These are phyloP conservation scores for Paraphoma sp. DNA, from an alignment of 2,329 filamentous ascomycete species.

Conservation along the genomic window DNA sequence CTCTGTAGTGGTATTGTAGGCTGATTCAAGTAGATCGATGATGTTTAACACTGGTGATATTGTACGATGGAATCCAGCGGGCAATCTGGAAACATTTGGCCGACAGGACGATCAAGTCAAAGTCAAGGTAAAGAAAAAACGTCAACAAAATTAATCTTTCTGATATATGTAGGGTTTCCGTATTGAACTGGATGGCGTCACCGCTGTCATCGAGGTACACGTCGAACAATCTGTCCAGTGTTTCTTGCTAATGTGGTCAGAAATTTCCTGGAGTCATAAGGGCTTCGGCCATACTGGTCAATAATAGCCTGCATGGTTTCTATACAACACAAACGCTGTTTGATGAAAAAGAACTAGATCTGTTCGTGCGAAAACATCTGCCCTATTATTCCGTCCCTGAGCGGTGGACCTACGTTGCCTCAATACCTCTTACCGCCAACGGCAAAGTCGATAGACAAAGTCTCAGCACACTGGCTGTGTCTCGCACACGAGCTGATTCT, in stretches of 20 bases:
- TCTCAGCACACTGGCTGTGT: conserved; percentile 44
- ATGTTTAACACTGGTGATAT: conserved; percentile 70
- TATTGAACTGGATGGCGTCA: conserved; percentile 66
- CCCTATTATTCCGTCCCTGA: conserved; percentile 65
- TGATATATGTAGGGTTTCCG: conserved; percentile 59
- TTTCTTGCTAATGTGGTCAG: conserved; percentile 12
- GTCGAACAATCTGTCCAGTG: background rate
- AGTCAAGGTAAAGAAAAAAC: conserved; percentile 52
- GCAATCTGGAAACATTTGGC: conserved; percentile 62
- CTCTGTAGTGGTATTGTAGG: background rate
- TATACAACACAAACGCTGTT: conserved; percentile 49
- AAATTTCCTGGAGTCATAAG: conserved; percentile 55
- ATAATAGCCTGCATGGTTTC: conserved; percentile 60
- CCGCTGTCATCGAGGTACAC: conserved; percentile 39
- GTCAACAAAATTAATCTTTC: background rate
- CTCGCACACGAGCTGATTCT: conserved; percentile 6
- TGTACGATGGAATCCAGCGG: conserved; percentile 61
- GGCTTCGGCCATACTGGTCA: conserved; percentile 57
- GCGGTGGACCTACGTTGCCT: conserved; percentile 51
- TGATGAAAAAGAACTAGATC: conserved; percentile 45
- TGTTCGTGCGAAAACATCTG: conserved; percentile 52
- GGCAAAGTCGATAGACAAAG: conserved; percentile 64
- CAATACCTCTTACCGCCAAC: conserved; percentile 60
- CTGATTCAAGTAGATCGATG: conserved; percentile 29
- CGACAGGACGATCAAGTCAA: conserved; percentile 69